Evolutionary conservation across 371 early-diverging fungal genomes (phyloP).

Genomic region (Mucor saturninus): DNA sequence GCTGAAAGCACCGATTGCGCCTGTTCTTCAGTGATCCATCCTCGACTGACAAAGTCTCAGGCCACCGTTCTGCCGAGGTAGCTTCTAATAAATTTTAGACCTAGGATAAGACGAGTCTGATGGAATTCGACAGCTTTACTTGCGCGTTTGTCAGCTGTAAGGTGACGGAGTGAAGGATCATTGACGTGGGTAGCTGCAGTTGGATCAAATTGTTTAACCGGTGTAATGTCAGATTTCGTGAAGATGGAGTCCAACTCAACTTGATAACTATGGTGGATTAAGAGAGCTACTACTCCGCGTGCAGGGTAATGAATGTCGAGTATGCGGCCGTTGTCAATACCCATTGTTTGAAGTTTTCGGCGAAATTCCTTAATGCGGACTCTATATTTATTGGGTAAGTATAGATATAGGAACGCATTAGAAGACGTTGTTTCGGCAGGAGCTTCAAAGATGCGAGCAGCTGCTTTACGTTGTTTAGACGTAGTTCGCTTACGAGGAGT

Average conservation of each 20-base stretch:
- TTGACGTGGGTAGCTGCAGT: neutral
- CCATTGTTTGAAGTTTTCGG: neutral
- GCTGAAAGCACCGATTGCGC: neutral
- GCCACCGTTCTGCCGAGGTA: neutral
- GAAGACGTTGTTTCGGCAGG: neutral
- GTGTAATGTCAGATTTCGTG: neutral
- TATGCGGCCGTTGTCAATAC: neutral
- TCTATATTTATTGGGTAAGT: slow-evolving; percentile 5
- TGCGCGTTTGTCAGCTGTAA: neutral
- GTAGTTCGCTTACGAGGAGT: neutral
- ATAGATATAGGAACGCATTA: neutral
- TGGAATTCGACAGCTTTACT: neutral
- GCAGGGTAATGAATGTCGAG: slow-evolving; percentile 12
- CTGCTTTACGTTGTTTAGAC: neutral
- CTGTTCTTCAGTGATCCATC: neutral
- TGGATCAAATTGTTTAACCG: neutral
- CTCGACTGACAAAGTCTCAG: neutral
- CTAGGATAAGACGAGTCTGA: neutral
- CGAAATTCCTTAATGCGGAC: neutral
- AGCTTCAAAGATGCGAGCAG: neutral
- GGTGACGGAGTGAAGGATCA: neutral
- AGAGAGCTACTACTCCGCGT: neutral
- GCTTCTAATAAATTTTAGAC: neutral
- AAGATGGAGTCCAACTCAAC: neutral
- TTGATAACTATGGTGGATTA: neutral